Conservation (phyloP, 352 stramenopile species). For the Phytophthora pinifolia region DNA sequence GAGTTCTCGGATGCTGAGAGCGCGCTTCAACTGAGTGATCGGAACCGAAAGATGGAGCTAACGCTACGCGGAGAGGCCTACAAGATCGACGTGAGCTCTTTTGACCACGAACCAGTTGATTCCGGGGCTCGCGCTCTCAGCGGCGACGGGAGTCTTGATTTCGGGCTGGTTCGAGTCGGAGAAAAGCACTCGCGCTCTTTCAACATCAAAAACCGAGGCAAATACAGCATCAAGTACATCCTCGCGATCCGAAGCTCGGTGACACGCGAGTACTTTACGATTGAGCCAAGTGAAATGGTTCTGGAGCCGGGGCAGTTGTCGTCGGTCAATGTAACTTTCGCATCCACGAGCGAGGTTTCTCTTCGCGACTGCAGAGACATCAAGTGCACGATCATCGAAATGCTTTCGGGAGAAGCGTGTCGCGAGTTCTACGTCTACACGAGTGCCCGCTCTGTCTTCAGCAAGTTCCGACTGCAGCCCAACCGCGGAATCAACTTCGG, state of each 20-base stretch:
- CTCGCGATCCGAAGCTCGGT: conserved; percentile 56
- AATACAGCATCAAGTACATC: conserved; percentile 93
- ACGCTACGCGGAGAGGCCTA: conserved; percentile 86
- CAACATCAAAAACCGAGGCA: conserved; percentile 89
- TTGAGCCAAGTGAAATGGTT: conserved; percentile 78
- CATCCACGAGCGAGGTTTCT: conserved; percentile 71
- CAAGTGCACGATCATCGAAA: conserved; percentile 92
- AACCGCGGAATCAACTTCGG: conserved; percentile 93
- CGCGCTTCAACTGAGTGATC: conserved; percentile 45
- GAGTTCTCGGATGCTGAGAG: conserved; percentile 86
- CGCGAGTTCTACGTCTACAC: conserved; percentile 89
- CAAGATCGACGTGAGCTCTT: conserved; percentile 89
- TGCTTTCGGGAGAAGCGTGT: conserved; percentile 87
- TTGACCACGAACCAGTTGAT: conserved; percentile 42
- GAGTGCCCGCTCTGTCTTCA: conserved; percentile 79
- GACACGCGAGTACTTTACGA: conserved; percentile 70
- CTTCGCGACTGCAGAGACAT: conserved; percentile 93
- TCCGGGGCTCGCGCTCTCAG: conserved; percentile 1
- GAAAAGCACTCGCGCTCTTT: conserved; percentile 84
- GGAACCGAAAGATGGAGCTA: conserved; percentile 35
- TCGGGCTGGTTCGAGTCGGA: conserved; percentile 91
- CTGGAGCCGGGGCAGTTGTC: conserved; percentile 71
- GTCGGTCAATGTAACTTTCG: conserved; percentile 82
- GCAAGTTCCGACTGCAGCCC: conserved; percentile 86
- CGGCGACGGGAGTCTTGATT: conserved; percentile 85